Evolutionary conservation across 1,284 basidiomycete species (phyloP).

Genomic region (Moesziomyces aphidis): DNA sequence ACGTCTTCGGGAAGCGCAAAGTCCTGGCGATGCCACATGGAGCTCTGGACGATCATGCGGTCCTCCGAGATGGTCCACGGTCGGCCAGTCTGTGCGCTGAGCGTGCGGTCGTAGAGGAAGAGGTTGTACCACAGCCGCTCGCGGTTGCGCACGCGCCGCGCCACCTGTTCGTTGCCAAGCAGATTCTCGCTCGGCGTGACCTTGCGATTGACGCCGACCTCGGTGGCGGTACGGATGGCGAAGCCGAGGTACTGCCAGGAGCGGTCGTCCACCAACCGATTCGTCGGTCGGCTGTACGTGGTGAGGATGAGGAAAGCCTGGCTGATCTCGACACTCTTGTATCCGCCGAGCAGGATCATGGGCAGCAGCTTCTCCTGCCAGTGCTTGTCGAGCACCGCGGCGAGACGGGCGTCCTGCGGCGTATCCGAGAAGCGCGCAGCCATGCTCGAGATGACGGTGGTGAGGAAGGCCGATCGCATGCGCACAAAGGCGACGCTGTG

Average conservation of each 20-base stretch:
- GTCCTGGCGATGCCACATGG: constrained; percentile 59
- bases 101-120: constrained; percentile 58
- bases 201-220: constrained; percentile 58
- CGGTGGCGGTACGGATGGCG: constrained; percentile 60
- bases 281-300: constrained; percentile 56
- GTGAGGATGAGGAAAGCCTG: constrained; percentile 59
- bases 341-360: constrained; percentile 52
- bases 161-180: constrained; percentile 55
- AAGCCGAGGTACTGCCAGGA: constrained; percentile 63
- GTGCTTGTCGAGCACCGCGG: constrained; percentile 48
- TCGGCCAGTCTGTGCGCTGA: constrained; percentile 58
- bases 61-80: constrained; percentile 59
- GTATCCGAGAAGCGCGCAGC: constrained; percentile 56
- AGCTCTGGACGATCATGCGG: constrained; percentile 49
- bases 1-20: constrained; percentile 58
- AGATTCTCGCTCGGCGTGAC: constrained; percentile 47
- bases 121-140: constrained; percentile 57
- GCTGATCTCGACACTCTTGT: constrained; percentile 61
- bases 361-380: constrained; percentile 58
- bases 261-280: constrained; percentile 57
- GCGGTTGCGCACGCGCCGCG: constrained; percentile 54
- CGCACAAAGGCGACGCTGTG: constrained; percentile 57
- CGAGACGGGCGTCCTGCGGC: constrained; percentile 51
- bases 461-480: constrained; percentile 55
- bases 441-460: constrained; percentile 55